phyloP scores from a whole-genome alignment of 345 rosid species.

The Gossypium anomalum region DNA sequence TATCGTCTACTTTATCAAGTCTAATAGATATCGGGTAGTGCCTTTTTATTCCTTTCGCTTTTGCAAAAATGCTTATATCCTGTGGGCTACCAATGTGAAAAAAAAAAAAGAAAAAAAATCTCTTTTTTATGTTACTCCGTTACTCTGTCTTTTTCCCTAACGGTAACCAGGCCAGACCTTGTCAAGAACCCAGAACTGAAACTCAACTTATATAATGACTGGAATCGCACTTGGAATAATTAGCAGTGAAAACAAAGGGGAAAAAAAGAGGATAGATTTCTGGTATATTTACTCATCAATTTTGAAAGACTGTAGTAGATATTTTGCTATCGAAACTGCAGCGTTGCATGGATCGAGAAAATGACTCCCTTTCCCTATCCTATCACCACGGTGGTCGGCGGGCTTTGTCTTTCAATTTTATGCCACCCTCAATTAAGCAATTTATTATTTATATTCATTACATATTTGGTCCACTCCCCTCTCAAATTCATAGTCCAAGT shows the following conservation, averaged over 20 bases:
- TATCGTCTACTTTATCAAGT: neutral
- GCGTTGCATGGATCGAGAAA: neutral
- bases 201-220: no score
- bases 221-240: no score
- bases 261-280: neutral
- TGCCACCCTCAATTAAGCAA: neutral
- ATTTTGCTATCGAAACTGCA: neutral
- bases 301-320: neutral
- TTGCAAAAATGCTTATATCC: neutral
- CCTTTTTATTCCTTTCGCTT: neutral
- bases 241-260: neutral
- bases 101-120: neutral
- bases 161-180: no score
- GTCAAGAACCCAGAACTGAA: no score
- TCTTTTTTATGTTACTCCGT: neutral
- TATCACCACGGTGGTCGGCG: slow-evolving; percentile 1
- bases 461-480: neutral
- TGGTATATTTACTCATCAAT: neutral
- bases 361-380: neutral
- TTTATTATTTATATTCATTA: neutral
- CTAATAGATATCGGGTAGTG: neutral
- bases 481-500: no score
- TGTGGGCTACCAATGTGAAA: neutral
- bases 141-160: no score
- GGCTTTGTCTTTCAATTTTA: neutral